Base-by-base conservation (phyloP, 106 monocot genomes). In the Dendrobium officinale region DNA sequence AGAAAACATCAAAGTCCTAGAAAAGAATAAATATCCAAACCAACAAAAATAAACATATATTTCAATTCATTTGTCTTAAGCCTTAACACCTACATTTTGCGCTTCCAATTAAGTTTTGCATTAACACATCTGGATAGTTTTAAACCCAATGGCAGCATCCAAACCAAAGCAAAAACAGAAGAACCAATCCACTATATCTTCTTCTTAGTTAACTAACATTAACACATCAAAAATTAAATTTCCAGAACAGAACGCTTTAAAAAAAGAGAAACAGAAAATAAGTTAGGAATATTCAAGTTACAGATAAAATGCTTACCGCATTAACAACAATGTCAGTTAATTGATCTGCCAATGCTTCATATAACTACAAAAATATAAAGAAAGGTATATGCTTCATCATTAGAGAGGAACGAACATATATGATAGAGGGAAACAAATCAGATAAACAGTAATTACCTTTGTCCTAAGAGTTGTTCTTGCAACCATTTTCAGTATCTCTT, bases 281-380 rank as follows among this genome's bases (percentile, higher is more conserved):
- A 33, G 16, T 70, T 70, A 0, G 37, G 10, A 70, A 22, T 61
- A 42, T 68, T 41, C 42, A 41, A 81, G 43, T 24, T 29, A n/a
- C 24, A 37, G 19, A 56, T 10, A 17, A 33, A 47, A 81, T 66
- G 54, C 87, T 89, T 92, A 98, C 97, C 61, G 86, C 84, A 86
- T 98, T 98, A 78, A 92, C 94, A 79, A 94, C 91, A 76, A 98
- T 98, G 72, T 98, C 97, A 18, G 97, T 94, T 84, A 98, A 81
- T 75, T 98, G 97, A 85, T 98, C 92, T 78, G 97, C 94, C 82
- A 98, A 67, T 7, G 86, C 85, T 91, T 98, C 97, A 79, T 94
- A 94, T 73, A 98, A 84, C 97, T 98, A 84, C 51, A 18, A 81
- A 59, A 85, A 79, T 66, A 66, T 83, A 55, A 42, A 55, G 45